phyloP scores from a whole-genome alignment of 2,329 filamentous ascomycete genomes.

The Cladophialophora bantiana region DNA sequence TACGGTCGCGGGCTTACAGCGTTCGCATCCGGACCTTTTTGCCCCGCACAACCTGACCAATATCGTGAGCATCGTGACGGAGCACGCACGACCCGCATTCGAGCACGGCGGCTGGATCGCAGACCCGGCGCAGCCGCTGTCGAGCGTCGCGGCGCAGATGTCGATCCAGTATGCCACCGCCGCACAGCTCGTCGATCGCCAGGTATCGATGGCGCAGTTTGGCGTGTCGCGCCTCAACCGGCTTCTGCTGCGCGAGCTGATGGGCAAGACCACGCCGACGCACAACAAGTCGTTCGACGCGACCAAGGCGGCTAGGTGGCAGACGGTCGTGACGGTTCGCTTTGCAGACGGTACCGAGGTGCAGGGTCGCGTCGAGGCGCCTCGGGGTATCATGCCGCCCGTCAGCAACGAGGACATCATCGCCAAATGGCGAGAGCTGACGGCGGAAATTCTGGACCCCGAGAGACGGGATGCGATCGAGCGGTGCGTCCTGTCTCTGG shows the following conservation, averaged over 20 bases:
- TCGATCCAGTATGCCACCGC: conserved; percentile 47
- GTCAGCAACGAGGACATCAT: conserved; percentile 50
- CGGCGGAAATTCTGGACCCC: conserved; percentile 43
- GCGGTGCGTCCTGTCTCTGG: conserved; percentile 43
- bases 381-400: conserved; percentile 45
- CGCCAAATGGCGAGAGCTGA: conserved; percentile 47
- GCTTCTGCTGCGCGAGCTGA: conserved; percentile 48
- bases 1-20: conserved; percentile 45
- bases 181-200: conserved; percentile 48
- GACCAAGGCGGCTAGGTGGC: conserved; percentile 30
- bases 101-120: conserved; percentile 50
- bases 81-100: conserved; percentile 44
- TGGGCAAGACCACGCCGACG: conserved; percentile 43
- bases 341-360: conserved; percentile 39
- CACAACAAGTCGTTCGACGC: conserved; percentile 22
- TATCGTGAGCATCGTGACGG: conserved; percentile 43
- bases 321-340: conserved; percentile 35
- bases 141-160: conserved; percentile 51
- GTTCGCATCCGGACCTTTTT: conserved; percentile 41
- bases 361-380: conserved; percentile 36
- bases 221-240: conserved; percentile 44
- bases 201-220: conserved; percentile 48
- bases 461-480: conserved; percentile 44
- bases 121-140: conserved; percentile 43
- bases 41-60: conserved; percentile 30